Conservation (phyloP, 768 basidiomycete genomes). For the Pleurotus giganteus region DNA sequence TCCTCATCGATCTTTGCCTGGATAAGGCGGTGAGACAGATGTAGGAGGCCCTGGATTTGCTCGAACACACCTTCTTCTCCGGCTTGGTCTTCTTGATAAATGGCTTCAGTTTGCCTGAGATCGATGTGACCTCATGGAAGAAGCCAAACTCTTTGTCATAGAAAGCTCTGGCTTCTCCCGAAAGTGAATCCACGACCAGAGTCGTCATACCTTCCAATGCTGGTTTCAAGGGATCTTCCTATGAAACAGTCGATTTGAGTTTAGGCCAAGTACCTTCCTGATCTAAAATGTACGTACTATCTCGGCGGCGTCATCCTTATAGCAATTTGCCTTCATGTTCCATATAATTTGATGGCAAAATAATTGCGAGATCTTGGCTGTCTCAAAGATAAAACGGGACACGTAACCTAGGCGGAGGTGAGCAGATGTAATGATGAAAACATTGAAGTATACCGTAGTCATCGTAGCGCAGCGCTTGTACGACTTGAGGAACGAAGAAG, state of each 20-base stretch:
- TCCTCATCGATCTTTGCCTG: conserved; percentile 99
- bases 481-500: conserved; percentile 98
- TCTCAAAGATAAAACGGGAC: conserved; percentile 93
- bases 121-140: conserved; percentile 95
- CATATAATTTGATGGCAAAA: conserved; percentile 99
- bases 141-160: conserved; percentile 95
- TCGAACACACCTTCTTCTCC: conserved; percentile 81
- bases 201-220: conserved; percentile 85
- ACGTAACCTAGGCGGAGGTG: conserved; percentile 70
- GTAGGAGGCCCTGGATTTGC: background rate
- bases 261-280: background rate
- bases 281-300: conserved; percentile 45
- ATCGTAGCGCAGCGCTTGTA: conserved; percentile 92
- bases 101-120: conserved; percentile 96
- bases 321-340: conserved; percentile 99
- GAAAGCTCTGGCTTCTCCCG: conserved; percentile 84
- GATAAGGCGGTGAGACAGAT: background rate
- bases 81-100: conserved; percentile 93
- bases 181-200: conserved; percentile 78
- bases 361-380: conserved; percentile 92
- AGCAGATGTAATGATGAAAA: background rate
- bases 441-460: conserved; percentile 59
- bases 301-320: conserved; percentile 86
- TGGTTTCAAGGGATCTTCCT: conserved; percentile 97
- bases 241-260: conserved; percentile 10